A percentile compares a stretch with the other conserved stretches of the same genome.
Evolutionary conservation across 2,329 filamentous ascomycete species (phyloP).

Genomic region (Fusarium robinianum): DNA sequence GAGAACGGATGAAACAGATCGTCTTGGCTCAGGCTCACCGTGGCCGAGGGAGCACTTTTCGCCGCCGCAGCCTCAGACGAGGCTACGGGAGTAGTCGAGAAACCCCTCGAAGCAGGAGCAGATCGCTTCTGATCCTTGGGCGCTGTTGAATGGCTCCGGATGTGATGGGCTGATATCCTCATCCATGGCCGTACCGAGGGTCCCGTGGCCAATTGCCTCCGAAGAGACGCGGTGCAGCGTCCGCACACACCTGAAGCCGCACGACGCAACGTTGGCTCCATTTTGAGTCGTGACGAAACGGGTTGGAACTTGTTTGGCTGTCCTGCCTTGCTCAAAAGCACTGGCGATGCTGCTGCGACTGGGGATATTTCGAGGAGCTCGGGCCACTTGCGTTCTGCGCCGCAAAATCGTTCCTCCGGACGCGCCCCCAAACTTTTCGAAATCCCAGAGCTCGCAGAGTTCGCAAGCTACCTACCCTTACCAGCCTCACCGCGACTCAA

Average conservation of each 20-base stretch:
- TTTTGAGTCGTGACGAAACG: conserved; percentile 26
- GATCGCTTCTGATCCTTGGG: conserved; percentile 31
- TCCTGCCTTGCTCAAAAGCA: conserved; percentile 22
- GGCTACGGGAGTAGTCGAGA: conserved; percentile 37
- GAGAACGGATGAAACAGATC: conserved; percentile 95
- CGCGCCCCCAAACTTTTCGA: conserved; percentile 39
- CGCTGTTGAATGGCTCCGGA: conserved; percentile 37
- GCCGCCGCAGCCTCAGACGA: conserved; percentile 37
- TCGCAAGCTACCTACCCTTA: conserved; percentile 29
- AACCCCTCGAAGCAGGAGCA: conserved; percentile 31
- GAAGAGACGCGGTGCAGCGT: conserved; percentile 45
- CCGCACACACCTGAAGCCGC: conserved; percentile 47
- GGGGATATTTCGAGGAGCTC: conserved; percentile 41
- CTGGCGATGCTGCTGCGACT: conserved; percentile 29
- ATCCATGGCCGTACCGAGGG: conserved; percentile 34
- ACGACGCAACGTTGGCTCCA: conserved; percentile 49
- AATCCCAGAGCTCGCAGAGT: conserved; percentile 37
- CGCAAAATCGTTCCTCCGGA: conserved; percentile 47
- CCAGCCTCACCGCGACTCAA: conserved; percentile 35
- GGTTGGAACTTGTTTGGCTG: conserved; percentile 9
- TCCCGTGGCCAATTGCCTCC: conserved; percentile 37
- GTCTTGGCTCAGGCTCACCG: conserved; percentile 62
- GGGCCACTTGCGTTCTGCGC: conserved; percentile 35
- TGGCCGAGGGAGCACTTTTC: conserved; percentile 28
- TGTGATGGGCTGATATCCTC: conserved; percentile 37